Evolutionary conservation across 2,329 filamentous ascomycete species (phyloP).

Genomic region (Aspergillus pseudoterreus): DNA sequence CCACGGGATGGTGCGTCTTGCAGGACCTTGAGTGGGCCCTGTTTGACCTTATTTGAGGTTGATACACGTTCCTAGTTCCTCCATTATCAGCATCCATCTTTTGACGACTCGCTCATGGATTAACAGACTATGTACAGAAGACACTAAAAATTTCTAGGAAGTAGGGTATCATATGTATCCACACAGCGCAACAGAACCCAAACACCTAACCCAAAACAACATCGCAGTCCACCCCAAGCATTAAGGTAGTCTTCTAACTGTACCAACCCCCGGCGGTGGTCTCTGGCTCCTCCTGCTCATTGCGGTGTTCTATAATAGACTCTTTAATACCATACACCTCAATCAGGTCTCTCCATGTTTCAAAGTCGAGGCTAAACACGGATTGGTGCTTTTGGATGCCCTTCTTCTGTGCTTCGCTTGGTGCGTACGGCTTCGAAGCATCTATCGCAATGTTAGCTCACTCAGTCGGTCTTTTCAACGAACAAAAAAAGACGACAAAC

Average conservation of each 20-base stretch:
- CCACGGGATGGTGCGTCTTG: no score
- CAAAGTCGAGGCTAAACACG: conserved; percentile 82
- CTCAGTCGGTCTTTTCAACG: neutral
- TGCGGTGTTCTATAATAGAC: conserved; percentile 79
- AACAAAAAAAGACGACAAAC: conserved; percentile 30
- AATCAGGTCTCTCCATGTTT: conserved; percentile 75
- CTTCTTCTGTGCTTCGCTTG: conserved; percentile 47
- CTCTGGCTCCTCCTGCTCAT: conserved; percentile 52
- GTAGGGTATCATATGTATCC: conserved; percentile 14
- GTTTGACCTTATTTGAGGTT: no score
- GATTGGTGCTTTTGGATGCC: conserved; percentile 73
- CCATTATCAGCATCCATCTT: no score
- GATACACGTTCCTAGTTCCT: no score
- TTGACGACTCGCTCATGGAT: no score
- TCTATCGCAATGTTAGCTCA: conserved; percentile 30
- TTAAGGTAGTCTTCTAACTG: conserved; percentile 37
- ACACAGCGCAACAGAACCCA: conserved; percentile 1
- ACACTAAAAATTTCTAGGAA: neutral
- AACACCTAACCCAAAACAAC: conserved; percentile 2
- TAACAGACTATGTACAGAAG: no score
- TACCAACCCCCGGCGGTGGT: conserved; percentile 63
- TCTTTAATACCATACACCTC: conserved; percentile 71
- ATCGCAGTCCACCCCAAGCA: neutral
- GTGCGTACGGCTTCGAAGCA: conserved; percentile 43
- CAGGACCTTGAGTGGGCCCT: no score